Percentiles rank a stretch among this genome's conserved stretches.
These are phyloP conservation scores for Allantophomopsis cytisporea DNA, from an alignment of 2,329 filamentous ascomycete genomes.

Conservation along the genomic window DNA sequence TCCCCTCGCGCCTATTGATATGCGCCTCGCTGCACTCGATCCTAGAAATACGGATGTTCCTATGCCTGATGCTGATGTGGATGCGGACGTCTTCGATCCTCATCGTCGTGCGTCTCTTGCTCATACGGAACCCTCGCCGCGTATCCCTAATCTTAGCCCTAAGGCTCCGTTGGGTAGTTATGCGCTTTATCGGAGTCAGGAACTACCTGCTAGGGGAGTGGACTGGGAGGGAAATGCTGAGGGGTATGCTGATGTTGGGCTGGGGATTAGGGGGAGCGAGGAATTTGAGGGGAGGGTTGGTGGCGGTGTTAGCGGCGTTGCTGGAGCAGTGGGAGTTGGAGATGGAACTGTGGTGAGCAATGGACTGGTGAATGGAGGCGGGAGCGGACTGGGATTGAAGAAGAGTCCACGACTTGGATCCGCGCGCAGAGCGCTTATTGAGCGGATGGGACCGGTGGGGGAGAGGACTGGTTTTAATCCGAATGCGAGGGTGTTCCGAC, in stretches of 20 bases:
- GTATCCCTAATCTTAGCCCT: slow-evolving; percentile 12
- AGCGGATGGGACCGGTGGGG: slow-evolving; percentile 2
- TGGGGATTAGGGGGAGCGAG: too few relatives aligned
- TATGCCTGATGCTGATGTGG: neutral
- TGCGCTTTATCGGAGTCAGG: slow-evolving; percentile 5
- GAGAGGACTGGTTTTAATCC: slow-evolving; percentile 5
- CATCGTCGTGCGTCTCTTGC: slow-evolving; percentile 9
- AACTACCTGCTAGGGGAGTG: too few relatives aligned
- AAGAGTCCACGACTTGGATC: slow-evolving; percentile 11
- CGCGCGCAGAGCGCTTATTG: slow-evolving; percentile 7
- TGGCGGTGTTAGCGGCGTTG: too few relatives aligned
- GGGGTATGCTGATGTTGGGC: too few relatives aligned
- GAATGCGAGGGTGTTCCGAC: neutral
- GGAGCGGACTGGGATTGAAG: slow-evolving; percentile 5
- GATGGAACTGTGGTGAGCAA: too few relatives aligned
- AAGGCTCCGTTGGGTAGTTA: slow-evolving; percentile 11
- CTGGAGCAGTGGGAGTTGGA: too few relatives aligned
- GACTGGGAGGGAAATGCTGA: too few relatives aligned
- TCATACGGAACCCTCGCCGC: slow-evolving; percentile 15
- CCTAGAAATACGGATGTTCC: neutral
- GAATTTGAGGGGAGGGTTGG: too few relatives aligned
- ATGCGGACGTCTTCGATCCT: neutral
- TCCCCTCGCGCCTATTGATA: too few relatives aligned
- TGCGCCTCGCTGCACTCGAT: neutral
- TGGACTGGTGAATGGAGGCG: too few relatives aligned